Base-by-base conservation (phyloP, 2,329 filamentous ascomycete species). In the Pleomassaria siparia region DNA sequence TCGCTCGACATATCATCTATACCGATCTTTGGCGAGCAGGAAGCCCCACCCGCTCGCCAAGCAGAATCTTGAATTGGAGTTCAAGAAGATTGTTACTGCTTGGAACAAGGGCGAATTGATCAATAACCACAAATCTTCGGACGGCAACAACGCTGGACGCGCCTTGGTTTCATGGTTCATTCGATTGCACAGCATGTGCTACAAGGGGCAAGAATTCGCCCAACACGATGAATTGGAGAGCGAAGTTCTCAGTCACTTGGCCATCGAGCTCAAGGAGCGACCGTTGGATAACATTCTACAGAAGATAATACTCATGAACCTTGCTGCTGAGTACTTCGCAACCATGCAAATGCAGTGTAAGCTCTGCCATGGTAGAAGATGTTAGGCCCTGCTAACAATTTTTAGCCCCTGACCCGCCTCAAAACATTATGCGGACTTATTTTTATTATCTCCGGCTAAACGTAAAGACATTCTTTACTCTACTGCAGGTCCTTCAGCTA, bases 1-100 rank as follows among this genome's bases (percentile, higher is more conserved):
- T 42, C 84, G 90, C 51, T 86, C 90, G 9, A 86, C 95, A 24
- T 97, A 96, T 70, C 85, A 96, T 69, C 83, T 97, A 32, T 94
- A 96, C 66, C 86, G 91, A 53, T 86, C 91, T 13, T 80, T 94
- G 57, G 85, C 85, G 8, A 85, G 89, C 25, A 79, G 84, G 43
- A 78, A 85, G 32, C 89, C 91, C 4, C 86, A 94, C 63, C 86
- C 87, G 0, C 81, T 86, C 37, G 91, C 90, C 2, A 78, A 80
- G 47, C 74, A 77, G 15, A 97, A 97, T 62, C 77, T 99, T 40
- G 86, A 89, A 60, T 78, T 85, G 44, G 89, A 94, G 66, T 91
- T 96, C 66, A 82, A 80, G 60, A 87, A 86, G 60, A 79, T 86
- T 30, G 75, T 79, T 51, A 69, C 72, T 35, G 76, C 78, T 26